Conservation (phyloP, 1,284 basidiomycete species). For the Mycocalia duriaeana region DNA sequence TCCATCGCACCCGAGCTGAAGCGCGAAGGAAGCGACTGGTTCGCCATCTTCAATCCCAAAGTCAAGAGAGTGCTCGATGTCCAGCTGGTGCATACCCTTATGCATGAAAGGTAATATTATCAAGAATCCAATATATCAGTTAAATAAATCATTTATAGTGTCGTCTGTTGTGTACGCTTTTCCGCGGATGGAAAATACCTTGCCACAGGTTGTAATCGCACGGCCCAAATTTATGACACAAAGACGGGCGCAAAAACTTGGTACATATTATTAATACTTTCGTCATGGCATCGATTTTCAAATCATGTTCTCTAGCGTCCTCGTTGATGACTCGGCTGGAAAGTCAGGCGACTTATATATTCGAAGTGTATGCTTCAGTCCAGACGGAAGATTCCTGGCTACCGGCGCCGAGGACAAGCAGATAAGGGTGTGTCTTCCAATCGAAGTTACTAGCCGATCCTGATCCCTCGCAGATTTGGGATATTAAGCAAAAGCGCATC, state of each 20-base stretch:
- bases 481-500: conserved; percentile 69
- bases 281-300: neutral
- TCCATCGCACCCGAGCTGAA: conserved; percentile 36
- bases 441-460: no score
- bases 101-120: conserved; percentile 79
- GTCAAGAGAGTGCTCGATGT: conserved; percentile 83
- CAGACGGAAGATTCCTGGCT: conserved; percentile 77
- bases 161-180: conserved; percentile 90
- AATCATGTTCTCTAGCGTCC: conserved; percentile 52
- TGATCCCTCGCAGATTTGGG: conserved; percentile 79
- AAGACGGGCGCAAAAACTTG: conserved; percentile 80
- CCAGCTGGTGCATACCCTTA: conserved; percentile 83
- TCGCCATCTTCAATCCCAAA: conserved; percentile 89
- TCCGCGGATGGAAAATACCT: conserved; percentile 85
- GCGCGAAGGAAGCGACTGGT: conserved; percentile 83
- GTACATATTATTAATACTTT: conserved; percentile 32
- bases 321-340: conserved; percentile 66
- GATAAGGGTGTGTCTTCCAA: conserved; percentile 75
- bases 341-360: conserved; percentile 79
- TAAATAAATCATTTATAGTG: conserved; percentile 38
- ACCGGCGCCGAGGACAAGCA: conserved; percentile 85
- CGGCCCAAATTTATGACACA: conserved; percentile 87
- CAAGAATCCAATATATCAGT: no score
- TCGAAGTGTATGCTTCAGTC: conserved; percentile 81
- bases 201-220: conserved; percentile 88